phyloP scores from a whole-genome alignment of 2,329 filamentous ascomycete genomes.

The Akanthomyces uredinophilus region DNA sequence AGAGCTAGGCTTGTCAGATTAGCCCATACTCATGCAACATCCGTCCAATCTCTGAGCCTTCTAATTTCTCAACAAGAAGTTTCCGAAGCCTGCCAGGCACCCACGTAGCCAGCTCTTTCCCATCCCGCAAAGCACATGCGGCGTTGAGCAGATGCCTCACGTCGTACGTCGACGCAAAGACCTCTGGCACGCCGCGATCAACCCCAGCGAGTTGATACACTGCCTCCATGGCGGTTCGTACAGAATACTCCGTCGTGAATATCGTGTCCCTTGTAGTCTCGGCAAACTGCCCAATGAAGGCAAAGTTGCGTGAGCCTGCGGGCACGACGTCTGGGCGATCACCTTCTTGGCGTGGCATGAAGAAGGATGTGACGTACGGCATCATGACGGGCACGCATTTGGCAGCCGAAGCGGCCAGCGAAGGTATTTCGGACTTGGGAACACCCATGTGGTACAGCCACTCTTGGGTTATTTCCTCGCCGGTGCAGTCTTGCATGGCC shows the following conservation, averaged over 20 bases:
- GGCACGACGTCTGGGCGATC: not conserved
- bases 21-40: not conserved
- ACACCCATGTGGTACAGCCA: not conserved
- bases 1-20: not conserved
- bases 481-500: not conserved
- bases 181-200: not conserved
- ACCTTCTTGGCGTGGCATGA: not conserved
- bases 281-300: not conserved
- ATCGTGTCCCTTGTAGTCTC: not conserved
- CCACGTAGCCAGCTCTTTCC: not conserved
- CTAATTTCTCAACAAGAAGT: not conserved
- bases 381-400: not conserved
- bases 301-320: not conserved
- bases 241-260: conserved; percentile 30
- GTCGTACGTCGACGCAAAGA: not conserved
- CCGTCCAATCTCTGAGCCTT: not conserved
- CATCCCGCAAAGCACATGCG: not conserved
- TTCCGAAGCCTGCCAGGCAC: not conserved
- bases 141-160: not conserved
- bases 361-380: not conserved
- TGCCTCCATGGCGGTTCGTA: conserved; percentile 33
- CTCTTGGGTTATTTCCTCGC: not conserved
- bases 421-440: not conserved
- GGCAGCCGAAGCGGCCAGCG: not conserved
- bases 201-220: conserved; percentile 21